phyloP scores from a whole-genome alignment of 345 rosid species.

The Syzygium jambos region DNA sequence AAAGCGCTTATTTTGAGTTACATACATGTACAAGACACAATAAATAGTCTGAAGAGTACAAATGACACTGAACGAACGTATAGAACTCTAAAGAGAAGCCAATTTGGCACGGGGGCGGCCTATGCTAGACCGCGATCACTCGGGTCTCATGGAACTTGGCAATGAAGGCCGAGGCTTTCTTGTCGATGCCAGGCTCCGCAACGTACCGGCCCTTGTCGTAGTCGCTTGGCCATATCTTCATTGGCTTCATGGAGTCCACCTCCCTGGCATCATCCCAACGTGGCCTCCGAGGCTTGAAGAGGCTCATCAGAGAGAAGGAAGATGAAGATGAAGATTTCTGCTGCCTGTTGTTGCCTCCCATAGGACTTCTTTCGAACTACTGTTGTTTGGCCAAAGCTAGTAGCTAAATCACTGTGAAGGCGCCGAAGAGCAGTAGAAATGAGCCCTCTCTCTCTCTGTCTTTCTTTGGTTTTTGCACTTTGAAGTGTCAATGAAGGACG shows the following conservation, averaged over 20 bases:
- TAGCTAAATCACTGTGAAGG: background rate
- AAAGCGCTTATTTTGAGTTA: background rate
- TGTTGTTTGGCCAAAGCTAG: background rate
- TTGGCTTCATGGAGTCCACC: conserved; percentile 12
- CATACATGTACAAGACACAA: background rate
- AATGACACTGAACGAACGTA: background rate
- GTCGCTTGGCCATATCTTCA: conserved; percentile 39
- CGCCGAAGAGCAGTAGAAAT: background rate
- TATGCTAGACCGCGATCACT: conserved; percentile 9
- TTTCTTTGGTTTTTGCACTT: background rate
- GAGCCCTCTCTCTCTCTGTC: background rate
- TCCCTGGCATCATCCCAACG: conserved; percentile 9
- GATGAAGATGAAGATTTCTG: conserved; percentile 16
- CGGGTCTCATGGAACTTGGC: conserved; percentile 37
- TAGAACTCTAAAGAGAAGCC: conserved; percentile 1
- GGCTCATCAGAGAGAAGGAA: conserved; percentile 18
- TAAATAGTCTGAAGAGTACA: background rate
- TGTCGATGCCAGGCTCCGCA: conserved; percentile 43
- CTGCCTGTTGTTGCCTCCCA: conserved; percentile 21
- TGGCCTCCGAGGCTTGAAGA: conserved; percentile 22
- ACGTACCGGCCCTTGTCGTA: conserved; percentile 32
- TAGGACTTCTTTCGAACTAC: background rate
- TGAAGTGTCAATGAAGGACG: background rate
- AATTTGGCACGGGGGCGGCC: background rate
- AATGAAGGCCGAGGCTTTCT: conserved; percentile 38